These are phyloP conservation scores for Ascochyta viciae-villosae DNA, from an alignment of 2,329 filamentous ascomycete genomes.

Conservation along the genomic window DNA sequence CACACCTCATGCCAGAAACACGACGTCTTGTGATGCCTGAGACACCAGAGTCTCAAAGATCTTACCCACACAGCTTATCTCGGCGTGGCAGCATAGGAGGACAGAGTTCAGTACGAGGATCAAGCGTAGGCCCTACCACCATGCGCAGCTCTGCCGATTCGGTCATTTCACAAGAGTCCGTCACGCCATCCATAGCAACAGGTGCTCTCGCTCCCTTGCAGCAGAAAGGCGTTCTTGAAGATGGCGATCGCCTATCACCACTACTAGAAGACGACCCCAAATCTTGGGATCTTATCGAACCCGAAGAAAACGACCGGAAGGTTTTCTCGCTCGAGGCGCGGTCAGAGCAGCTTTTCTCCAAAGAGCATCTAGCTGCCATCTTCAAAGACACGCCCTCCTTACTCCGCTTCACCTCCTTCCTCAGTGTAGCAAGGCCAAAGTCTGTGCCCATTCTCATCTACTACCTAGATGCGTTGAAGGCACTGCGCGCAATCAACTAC, in stretches of 20 bases:
- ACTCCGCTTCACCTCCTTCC: constrained; percentile 71
- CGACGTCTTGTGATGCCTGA: constrained; percentile 20
- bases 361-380: constrained; percentile 69
- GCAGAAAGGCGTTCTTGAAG: constrained; percentile 50
- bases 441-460: constrained; percentile 73
- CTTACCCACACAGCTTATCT: constrained; percentile 23
- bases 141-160: constrained; percentile 47
- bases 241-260: constrained; percentile 54
- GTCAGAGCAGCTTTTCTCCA: constrained; percentile 70
- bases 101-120: constrained; percentile 16
- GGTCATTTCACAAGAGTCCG: constrained; percentile 44
- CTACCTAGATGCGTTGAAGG: constrained; percentile 75
- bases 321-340: constrained; percentile 67
- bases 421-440: constrained; percentile 64
- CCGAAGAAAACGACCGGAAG: constrained; percentile 33
- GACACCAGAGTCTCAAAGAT: constrained; percentile 25
- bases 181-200: constrained; percentile 41
- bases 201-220: constrained; percentile 53
- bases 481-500: constrained; percentile 73
- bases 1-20: constrained; percentile 14
- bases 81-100: constrained; percentile 18
- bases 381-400: constrained; percentile 69
- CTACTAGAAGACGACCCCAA: constrained; percentile 61
- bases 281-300: constrained; percentile 61
- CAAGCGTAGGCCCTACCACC: constrained; percentile 30